phyloP scores from a whole-genome alignment of 2,329 filamentous ascomycete species.

The Peltaster fructicola region DNA sequence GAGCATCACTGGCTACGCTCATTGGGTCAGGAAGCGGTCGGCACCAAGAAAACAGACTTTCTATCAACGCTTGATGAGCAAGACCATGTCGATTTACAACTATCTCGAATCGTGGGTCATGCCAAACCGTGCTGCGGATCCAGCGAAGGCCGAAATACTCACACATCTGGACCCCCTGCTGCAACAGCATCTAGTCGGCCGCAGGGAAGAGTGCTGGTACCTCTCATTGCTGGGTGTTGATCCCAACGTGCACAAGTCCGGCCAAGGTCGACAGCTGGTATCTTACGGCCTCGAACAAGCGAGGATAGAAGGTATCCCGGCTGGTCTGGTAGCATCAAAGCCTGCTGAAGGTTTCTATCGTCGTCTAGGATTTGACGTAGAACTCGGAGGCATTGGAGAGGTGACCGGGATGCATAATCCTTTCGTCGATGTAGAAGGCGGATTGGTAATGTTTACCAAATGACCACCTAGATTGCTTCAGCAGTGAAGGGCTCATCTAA shows the following conservation, averaged over 20 bases:
- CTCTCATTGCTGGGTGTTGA: constrained; percentile 11
- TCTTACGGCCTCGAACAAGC: constrained; percentile 15
- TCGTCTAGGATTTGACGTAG: constrained; percentile 10
- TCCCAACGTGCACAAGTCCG: constrained; percentile 8
- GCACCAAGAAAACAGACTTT: no score
- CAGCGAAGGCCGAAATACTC: constrained; percentile 5
- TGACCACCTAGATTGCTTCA: no score
- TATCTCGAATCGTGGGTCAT: constrained; percentile 8
- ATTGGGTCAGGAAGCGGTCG: constrained; percentile 10
- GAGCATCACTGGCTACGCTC: constrained; percentile 11
- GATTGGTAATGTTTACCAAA: no score
- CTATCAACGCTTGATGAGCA: no score
- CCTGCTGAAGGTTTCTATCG: constrained; percentile 14
- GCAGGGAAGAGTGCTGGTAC: constrained; percentile 12
- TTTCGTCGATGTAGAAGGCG: no score
- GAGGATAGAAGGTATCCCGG: constrained; percentile 34
- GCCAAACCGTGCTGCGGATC: constrained; percentile 12
- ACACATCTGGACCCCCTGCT: constrained; percentile 6
- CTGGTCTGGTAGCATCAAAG: constrained; percentile 11
- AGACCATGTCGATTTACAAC: constrained; percentile 7
- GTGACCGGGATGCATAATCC: constrained; percentile 9
- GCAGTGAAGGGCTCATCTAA: no score
- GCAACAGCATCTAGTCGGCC: constrained; percentile 12
- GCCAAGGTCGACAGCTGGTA: constrained; percentile 12
- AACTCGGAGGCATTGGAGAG: constrained; percentile 9